A percentile compares a stretch with the other conserved stretches of the same genome.
Conservation (phyloP, 805 yeast genomes). For the Ogataea chonburiensis region DNA sequence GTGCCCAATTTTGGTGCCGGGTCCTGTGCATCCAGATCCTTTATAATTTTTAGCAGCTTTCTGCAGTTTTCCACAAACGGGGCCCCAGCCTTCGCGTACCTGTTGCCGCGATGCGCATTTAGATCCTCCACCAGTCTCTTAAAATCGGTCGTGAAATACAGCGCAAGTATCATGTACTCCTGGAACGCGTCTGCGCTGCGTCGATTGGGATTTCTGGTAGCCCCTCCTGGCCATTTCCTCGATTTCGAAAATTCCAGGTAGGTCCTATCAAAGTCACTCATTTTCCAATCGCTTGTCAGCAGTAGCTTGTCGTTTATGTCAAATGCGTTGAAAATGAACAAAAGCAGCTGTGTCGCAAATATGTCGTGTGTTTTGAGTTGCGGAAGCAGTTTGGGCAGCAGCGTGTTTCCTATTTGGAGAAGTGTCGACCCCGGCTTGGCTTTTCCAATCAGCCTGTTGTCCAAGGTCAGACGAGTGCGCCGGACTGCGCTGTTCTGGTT, state of each 20-base stretch:
- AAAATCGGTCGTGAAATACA: constrained; percentile 20
- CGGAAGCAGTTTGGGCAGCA: constrained; percentile 22
- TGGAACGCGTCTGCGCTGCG: constrained; percentile 15
- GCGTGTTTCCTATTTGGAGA: constrained; percentile 29
- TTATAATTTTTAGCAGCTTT: constrained; percentile 14
- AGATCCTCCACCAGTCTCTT: constrained; percentile 20
- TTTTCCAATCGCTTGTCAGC: constrained; percentile 29
- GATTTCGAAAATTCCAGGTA: constrained; percentile 22
- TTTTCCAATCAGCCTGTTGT: constrained; percentile 31
- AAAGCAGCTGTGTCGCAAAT: constrained; percentile 24
- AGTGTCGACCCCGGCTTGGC: constrained; percentile 34
- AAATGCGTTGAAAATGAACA: constrained; percentile 27
- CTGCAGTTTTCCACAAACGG: constrained; percentile 16
- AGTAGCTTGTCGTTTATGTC: constrained; percentile 33
- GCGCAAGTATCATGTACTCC: constrained; percentile 20
- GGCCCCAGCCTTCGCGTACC: constrained; percentile 13
- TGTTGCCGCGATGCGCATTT: constrained; percentile 14
- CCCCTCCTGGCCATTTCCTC: constrained; percentile 19
- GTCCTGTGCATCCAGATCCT: constrained; percentile 16
- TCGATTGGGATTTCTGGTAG: constrained; percentile 9
- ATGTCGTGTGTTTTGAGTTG: constrained; percentile 25
- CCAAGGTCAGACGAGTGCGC: constrained; percentile 23
- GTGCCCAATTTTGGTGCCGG: constrained; percentile 3
- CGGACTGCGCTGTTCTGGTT: constrained; percentile 12
- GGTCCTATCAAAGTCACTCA: constrained; percentile 20